Base-by-base conservation (phyloP, 192 early-diverging fungal species). In the Cladochytrium replicatum region DNA sequence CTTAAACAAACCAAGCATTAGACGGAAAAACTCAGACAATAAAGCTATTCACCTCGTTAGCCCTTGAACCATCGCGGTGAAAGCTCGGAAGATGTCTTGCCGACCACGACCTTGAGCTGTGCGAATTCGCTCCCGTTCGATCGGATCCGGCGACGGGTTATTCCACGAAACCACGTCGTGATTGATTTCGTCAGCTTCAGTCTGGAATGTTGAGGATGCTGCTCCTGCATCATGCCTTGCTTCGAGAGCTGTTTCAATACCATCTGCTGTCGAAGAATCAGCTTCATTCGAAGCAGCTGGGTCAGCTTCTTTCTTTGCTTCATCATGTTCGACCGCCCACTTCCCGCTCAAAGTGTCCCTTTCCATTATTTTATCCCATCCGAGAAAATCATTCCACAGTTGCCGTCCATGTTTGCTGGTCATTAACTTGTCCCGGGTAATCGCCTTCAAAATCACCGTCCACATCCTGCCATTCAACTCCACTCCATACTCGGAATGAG, bases 281-380 rank as follows among this genome's bases (percentile, higher is more conserved):
- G 23, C 19, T 44, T 40, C 41, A 54, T 48, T 13, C 24, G 11
- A 22, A 9, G 5, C 43, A 4, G 19, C 34, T 17, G 13, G 13
- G 17, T 37, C 43, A 5, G 15, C 30, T 19, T 11, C n/a, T 22
- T 38, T 40, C 53, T 63, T 57, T 37, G 13, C 34, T 17, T 37
- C 34, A 13, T 37, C 34, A 37, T 13, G n/a, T 17, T 13, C 13
- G 34, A 13, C 34, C 13, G 13, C 13, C 34, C 17, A 17, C 34
- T 13, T 37, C 17, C 34, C 17, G 13, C 17, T 13, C 34, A 13
- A 37, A 37, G 17, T 37, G 21, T 41, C 24, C 0, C 27, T n/a
- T 42, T 70, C 68, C 0, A 27, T 42, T 13, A 39, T 23, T 1
- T 31, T 19, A 32, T 71, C 68, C 57, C 58, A 71, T 9, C 48